Base-by-base conservation (phyloP, 2,329 filamentous ascomycete genomes). In the Huntiella bhutanensis region DNA sequence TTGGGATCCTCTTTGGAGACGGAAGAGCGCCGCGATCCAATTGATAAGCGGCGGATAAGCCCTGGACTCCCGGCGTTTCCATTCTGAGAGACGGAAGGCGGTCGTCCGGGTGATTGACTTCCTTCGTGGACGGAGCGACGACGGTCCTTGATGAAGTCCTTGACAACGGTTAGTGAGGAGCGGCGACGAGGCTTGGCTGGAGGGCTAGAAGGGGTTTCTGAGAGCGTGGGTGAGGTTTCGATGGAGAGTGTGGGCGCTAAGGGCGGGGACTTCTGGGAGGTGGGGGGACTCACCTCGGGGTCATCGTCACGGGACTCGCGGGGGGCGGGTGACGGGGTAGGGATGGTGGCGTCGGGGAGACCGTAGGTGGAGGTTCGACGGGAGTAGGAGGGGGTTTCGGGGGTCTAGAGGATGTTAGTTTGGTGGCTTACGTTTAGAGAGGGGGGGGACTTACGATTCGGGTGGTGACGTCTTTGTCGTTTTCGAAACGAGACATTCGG, bases 381-480 rank as follows among this genome's bases (percentile, higher is more conserved):
- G 22, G 22, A 28, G 22, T 28, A 28, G 22, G 22, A 28, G 5
- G 22, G 22, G 22, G 22, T 28, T 28, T 28, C 22, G 22, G 22
- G 22, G 7, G 22, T 7, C 22, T 28, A 28, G 7, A 28, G 22
- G 22, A 1, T 28, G 22, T 28, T 28, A 28, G 22, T 28, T 28
- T 28, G 7, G 22, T 6, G 5, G 22, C 16, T 28, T 28, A 28
- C 22, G 5, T 28, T 28, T 28, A 8, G 22, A 8, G 7, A 28
- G 22, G 22, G 8, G 70, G 65, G 52, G 82, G 80, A 41, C 84
- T 76, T 34, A 93, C 66, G 52, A 93, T 93, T 44, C 80, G 76
- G 42, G 87, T 83, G 13, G 82, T 91, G 8, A 94, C 86, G 40
- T 86, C 87, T 1, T 84, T 87, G 55, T 87, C 83, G 4, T 78